Base-by-base conservation (phyloP, 345 rosid species). In the Gossypium ekmanianum region DNA sequence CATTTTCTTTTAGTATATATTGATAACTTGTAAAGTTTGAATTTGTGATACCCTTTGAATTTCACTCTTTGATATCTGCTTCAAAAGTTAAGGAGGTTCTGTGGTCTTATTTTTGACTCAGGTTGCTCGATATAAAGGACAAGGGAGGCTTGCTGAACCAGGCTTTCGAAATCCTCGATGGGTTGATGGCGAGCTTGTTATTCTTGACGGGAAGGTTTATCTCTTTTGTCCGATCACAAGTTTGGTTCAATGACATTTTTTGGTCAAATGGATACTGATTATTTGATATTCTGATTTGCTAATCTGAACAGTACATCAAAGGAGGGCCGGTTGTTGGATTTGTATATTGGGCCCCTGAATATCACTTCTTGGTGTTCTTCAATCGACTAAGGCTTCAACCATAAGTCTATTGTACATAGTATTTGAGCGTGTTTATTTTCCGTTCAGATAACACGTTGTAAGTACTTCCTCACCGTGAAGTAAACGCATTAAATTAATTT, bases 151-250 rank as follows among this genome's bases (percentile, higher is more conserved):
- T 71, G 94, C 97, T 59, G 97, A 91, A 69, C 94, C 92, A 39
- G 98, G 98, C 64, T 92, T 85, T 78, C 88, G 75, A 74, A 91
- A 90, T 75, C 97, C 97, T 27, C 85, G 92, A 81, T 94, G 98
- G 98, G 98, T 94, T 81, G 97, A 94, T 29, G 98, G 98, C 27
- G 97, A 94, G 88, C 93, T 94, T 77, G 94, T 94, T 77, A 87
- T 94, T 84, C 89, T 92, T 51, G 97, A 92, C 56, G 98, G 98
- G 78, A 94, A 94, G 98, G 98, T 94, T 62, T 43, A 4, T 17
- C 61, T 62, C 66, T 26, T 47, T 74, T 47, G 20, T 68, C 26
- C 14, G 22, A 68, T 24, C 24, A 3, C 22, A 2, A 22, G 16
- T 47, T 43, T 70, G 74, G 54, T 52, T 29, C 20, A 0, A 52